Conservation (phyloP, 2,329 filamentous ascomycete species). For the Beauveria pseudobassiana region DNA sequence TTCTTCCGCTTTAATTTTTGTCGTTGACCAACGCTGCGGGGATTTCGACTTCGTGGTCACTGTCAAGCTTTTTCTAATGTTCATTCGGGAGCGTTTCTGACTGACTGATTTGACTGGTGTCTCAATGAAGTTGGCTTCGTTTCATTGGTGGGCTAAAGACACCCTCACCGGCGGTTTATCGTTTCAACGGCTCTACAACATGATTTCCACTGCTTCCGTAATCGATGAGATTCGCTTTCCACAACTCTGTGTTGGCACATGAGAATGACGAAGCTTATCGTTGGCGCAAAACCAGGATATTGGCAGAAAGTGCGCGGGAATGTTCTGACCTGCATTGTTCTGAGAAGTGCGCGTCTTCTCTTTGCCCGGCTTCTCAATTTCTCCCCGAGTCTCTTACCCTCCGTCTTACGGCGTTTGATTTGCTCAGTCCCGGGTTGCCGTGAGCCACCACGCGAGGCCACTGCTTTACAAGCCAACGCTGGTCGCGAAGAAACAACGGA, state of each 20-base stretch:
- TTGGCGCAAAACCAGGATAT: not conserved
- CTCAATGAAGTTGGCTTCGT: not conserved
- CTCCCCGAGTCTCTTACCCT: not conserved
- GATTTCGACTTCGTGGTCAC: not conserved
- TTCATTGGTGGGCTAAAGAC: not conserved
- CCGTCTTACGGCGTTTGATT: not conserved
- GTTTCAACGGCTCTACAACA: not conserved
- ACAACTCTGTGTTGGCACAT: not conserved
- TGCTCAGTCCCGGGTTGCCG: not conserved
- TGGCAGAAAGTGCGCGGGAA: not conserved
- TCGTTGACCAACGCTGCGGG: not conserved
- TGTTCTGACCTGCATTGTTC: not conserved
- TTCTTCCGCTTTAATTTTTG: not conserved
- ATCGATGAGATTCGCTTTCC: not conserved
- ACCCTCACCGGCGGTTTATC: not conserved
- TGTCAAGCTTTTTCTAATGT: not conserved
- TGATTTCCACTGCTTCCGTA: not conserved
- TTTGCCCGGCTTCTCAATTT: too few relatives aligned
- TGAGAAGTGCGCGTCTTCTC: not conserved
- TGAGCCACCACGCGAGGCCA: not conserved
- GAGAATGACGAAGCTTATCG: not conserved
- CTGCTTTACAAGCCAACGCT: not conserved
- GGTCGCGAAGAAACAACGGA: not conserved
- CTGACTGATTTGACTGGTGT: not conserved
- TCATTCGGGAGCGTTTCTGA: not conserved